Evolutionary conservation across 2,329 filamentous ascomycete genomes (phyloP).

Genomic region (Raffaelea albimanens): DNA sequence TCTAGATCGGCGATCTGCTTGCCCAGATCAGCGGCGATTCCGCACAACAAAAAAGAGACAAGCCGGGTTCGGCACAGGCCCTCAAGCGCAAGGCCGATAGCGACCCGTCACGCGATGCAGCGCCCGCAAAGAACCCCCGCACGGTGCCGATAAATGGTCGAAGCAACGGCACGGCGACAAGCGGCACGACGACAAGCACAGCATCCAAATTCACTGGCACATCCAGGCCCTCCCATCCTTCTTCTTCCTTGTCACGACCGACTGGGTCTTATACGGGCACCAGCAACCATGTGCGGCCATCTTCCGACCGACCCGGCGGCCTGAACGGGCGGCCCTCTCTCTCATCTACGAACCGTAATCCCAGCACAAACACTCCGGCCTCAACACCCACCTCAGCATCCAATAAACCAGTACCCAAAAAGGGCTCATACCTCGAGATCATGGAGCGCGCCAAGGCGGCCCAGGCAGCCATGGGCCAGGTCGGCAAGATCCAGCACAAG

Average conservation of each 20-base stretch:
- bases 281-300: not conserved
- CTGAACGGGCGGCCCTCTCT: not conserved
- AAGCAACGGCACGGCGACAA: not conserved
- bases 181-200: not conserved
- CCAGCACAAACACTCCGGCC: not conserved
- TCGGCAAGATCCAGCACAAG: constrained; percentile 68
- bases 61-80: constrained; percentile 19
- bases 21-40: constrained; percentile 52
- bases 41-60: constrained; percentile 26
- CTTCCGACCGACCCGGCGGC: not conserved
- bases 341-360: not conserved
- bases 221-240: not conserved
- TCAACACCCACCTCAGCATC: constrained; percentile 12
- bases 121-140: constrained; percentile 31
- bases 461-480: constrained; percentile 48
- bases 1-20: constrained; percentile 46
- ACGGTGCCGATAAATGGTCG: constrained; percentile 15
- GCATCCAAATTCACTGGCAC: too few species aligned
- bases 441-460: constrained; percentile 62
- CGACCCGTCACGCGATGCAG: constrained; percentile 28
- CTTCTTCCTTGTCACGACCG: not conserved
- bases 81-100: constrained; percentile 51
- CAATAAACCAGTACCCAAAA: constrained; percentile 48
- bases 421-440: constrained; percentile 65
- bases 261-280: not conserved